phyloP scores from a whole-genome alignment of 495 filamentous ascomycete genomes.

The Talaromyces trachyspermus region DNA sequence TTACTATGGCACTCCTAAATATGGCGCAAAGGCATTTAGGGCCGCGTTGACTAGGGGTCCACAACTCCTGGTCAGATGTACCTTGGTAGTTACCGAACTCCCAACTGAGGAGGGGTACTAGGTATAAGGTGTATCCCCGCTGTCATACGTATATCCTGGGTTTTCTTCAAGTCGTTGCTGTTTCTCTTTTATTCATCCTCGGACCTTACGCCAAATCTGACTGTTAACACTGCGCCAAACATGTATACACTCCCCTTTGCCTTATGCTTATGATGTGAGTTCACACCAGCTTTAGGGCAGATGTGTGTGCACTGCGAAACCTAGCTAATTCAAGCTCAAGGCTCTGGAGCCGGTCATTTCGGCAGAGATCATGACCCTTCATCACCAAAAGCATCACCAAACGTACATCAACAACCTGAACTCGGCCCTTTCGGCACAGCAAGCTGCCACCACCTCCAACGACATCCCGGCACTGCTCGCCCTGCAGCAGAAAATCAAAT shows the following conservation, averaged over 20 bases:
- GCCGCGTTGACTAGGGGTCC: background rate
- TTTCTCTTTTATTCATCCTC: background rate
- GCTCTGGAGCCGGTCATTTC: conserved; percentile 93
- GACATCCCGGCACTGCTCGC: conserved; percentile 58
- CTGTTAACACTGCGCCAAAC: conserved; percentile 3
- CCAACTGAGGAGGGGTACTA: background rate
- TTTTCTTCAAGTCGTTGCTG: background rate
- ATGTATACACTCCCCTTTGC: conserved; percentile 33
- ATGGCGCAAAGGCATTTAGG: too few relatives aligned
- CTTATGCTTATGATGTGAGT: conserved; percentile 37
- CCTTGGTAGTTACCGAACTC: background rate
- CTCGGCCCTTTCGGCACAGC: conserved; percentile 41
- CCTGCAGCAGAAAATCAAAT: conserved; percentile 80
- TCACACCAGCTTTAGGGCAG: background rate
- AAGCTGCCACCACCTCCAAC: conserved; percentile 32
- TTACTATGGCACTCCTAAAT: too few relatives aligned
- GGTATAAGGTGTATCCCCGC: background rate
- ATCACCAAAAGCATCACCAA: conserved; percentile 59
- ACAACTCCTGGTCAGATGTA: background rate
- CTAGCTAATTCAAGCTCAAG: conserved; percentile 15
- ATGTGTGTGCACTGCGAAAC: background rate
- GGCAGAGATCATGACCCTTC: conserved; percentile 92
- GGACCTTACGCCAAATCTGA: background rate
- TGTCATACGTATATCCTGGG: background rate
- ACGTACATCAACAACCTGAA: conserved; percentile 62